Conservation (phyloP, 1,284 basidiomycete species). For the Ganoderma sp. region DNA sequence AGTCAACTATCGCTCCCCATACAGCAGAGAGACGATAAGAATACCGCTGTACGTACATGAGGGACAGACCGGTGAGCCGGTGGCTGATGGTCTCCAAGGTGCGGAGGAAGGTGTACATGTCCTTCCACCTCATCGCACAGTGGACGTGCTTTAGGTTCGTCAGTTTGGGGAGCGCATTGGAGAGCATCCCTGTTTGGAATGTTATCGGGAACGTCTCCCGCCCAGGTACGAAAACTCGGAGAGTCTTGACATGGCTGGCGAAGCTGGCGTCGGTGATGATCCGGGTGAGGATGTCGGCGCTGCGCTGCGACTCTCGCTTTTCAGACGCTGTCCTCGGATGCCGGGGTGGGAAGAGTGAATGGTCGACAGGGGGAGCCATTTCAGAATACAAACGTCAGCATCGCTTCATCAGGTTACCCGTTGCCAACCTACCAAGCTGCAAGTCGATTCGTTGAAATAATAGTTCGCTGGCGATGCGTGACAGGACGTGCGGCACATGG, state of each 20-base stretch:
- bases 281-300: conserved; percentile 70
- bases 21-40: conserved; percentile 7
- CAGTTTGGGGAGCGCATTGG: conserved; percentile 69
- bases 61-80: conserved; percentile 57
- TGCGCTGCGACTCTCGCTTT: conserved; percentile 63
- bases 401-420: conserved; percentile 14
- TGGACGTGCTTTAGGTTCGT: conserved; percentile 62
- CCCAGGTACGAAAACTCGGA: conserved; percentile 62
- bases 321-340: conserved; percentile 42
- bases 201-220: conserved; percentile 58
- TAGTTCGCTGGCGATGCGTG: conserved; percentile 69
- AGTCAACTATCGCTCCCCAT: not conserved
- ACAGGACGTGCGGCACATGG: conserved; percentile 67
- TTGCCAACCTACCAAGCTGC: conserved; percentile 50
- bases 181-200: conserved; percentile 75
- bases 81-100: conserved; percentile 58
- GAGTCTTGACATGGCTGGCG: conserved; percentile 59
- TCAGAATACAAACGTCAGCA: conserved; percentile 16
- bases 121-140: conserved; percentile 61
- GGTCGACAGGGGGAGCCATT: conserved; percentile 4
- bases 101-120: conserved; percentile 56
- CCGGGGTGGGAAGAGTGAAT: conserved; percentile 4
- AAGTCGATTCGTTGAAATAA: conserved; percentile 69
- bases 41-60: conserved; percentile 48
- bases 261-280: conserved; percentile 67